Evolutionary conservation across 1,139 yeast genomes (phyloP).

Genomic region (Yamadazyma songkhlaensis): DNA sequence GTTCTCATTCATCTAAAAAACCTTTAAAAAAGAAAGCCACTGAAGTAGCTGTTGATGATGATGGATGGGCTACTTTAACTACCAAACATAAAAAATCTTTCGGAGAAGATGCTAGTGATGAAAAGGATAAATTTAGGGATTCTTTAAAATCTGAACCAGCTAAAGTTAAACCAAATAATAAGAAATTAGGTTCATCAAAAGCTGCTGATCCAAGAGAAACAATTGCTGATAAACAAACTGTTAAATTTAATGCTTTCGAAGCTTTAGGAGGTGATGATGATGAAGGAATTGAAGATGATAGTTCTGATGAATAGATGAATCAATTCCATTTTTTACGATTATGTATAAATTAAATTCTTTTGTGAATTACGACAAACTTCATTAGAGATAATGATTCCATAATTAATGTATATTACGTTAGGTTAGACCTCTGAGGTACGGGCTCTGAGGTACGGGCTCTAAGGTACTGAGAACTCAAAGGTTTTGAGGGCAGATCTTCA

Average conservation of each 20-base stretch:
- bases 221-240: conserved; percentile 62
- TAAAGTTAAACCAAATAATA: conserved; percentile 66
- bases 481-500: too few relatives aligned
- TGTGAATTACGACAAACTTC: conserved; percentile 4
- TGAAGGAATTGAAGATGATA: conserved; percentile 24
- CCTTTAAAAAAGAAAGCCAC: conserved; percentile 60
- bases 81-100: conserved; percentile 47
- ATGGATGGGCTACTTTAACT: conserved; percentile 77
- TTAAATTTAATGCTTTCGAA: conserved; percentile 73
- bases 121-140: conserved; percentile 48
- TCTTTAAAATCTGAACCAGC: conserved; percentile 39
- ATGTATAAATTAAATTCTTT: conserved; percentile 2
- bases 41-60: conserved; percentile 59
- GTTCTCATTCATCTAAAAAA: conserved; percentile 46
- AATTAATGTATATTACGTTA: conserved; percentile 9
- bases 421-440: too few relatives aligned
- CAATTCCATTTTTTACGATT: conserved; percentile 3
- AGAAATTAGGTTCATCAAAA: conserved; percentile 70
- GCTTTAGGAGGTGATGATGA: conserved; percentile 67
- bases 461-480: too few relatives aligned
- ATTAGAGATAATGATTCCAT: conserved; percentile 5
- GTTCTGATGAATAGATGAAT: conserved; percentile 3
- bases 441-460: too few relatives aligned
- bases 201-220: conserved; percentile 73
- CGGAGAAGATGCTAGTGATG: conserved; percentile 46